Base-by-base conservation (phyloP, 108 stramenopile genomes). In the Pseudonitzschia multistriata region DNA sequence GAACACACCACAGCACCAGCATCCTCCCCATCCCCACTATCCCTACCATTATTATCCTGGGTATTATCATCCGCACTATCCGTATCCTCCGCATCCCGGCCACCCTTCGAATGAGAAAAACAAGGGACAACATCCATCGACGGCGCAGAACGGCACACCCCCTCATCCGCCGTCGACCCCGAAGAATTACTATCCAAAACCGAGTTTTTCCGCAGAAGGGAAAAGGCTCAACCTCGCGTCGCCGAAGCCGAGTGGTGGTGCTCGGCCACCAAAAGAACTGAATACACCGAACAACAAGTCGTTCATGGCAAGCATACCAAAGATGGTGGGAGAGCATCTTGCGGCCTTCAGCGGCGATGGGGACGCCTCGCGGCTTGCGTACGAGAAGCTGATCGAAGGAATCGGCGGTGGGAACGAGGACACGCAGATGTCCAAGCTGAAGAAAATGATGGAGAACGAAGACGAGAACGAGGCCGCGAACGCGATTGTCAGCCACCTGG, bases 401-500 rank as follows among this genome's bases (percentile, higher is more conserved):
- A 54, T 76, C 8, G 62, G 77, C 15, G 33, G 33, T 17, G 31
- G 33, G 6, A 21, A 36, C 29, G 36, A 66, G 8, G 40, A 60
- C 29, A 76, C 78, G 6, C 81, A 83, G 53, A 65, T 77, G 62
- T 73, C 82, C n/a, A 27, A 72, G 7, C 42, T 83, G 55, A 69
- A 84, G 31, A 50, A 64, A n/a, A 68, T 84, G 63, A 57, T 84
- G 53, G 77, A 74, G 11, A 66, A 81, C 39, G 77, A 72, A 21
- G 47, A 61, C 15, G 73, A 71, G 28, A 74, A 54, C 47, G 72
- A 63, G 30, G 72, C 66, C 33, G 80, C 53, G 15, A 67, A 66
- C 37, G 72, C 55, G 37, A 68, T 59, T 54, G 73, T 62, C n/a
- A 74, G 28, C 33, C 57, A 56, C 24, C 50, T 70, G 34, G 59